phyloP scores from a whole-genome alignment of 2,329 filamentous ascomycete genomes.

The Penicillium sp. region DNA sequence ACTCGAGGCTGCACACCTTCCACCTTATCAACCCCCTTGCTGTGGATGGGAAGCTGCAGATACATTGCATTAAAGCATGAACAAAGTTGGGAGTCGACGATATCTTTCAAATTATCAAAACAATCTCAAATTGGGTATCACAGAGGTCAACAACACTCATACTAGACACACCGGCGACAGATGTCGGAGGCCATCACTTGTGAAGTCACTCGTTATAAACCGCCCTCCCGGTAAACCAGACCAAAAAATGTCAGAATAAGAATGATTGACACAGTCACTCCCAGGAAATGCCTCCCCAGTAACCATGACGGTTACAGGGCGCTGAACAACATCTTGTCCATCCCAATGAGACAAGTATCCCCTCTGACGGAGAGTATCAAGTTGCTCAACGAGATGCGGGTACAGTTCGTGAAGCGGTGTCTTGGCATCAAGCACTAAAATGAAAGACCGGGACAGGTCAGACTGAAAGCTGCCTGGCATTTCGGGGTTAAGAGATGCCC shows the following conservation, averaged over 20 bases:
- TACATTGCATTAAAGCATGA: background rate
- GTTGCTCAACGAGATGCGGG: conserved; percentile 16
- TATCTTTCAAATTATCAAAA: background rate
- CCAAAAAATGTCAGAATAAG: conserved; percentile 17
- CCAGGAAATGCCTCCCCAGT: conserved; percentile 8
- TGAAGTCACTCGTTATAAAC: background rate
- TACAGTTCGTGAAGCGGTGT: conserved; percentile 15
- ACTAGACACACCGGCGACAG: conserved; percentile 12
- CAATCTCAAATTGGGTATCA: conserved; percentile 17
- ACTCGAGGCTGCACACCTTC: too few species aligned
- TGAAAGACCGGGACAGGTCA: conserved; percentile 14
- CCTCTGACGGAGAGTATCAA: conserved; percentile 17
- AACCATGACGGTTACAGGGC: conserved; percentile 25
- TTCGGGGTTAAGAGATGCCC: background rate
- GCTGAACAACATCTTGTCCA: conserved; percentile 14
- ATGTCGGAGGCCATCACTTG: conserved; percentile 3
- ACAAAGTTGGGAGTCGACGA: background rate
- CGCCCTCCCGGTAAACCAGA: background rate
- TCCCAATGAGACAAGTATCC: conserved; percentile 25
- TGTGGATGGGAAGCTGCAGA: background rate
- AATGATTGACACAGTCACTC: conserved; percentile 2
- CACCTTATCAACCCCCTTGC: background rate
- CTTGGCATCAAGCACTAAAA: conserved; percentile 24
- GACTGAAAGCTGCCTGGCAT: background rate
- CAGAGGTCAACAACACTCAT: conserved; percentile 4